phyloP scores from a whole-genome alignment of 495 filamentous ascomycete genomes.

The Lophiotrema nucula region DNA sequence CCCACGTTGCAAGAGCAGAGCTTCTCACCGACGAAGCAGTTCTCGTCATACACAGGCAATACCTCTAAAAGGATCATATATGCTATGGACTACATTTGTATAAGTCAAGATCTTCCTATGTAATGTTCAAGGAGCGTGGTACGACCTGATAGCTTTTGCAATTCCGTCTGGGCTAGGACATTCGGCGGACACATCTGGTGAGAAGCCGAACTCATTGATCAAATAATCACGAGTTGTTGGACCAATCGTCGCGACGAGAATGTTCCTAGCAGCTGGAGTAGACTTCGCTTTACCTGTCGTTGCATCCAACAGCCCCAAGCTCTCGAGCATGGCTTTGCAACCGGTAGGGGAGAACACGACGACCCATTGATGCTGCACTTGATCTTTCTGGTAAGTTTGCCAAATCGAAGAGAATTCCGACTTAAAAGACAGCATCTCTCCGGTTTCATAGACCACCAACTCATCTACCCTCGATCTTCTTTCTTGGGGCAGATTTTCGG shows the following conservation, averaged over 20 bases:
- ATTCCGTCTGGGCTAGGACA: conserved; percentile 83
- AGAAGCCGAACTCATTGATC: conserved; percentile 60
- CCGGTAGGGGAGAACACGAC: conserved; percentile 93
- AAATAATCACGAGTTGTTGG: conserved; percentile 86
- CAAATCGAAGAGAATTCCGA: conserved; percentile 56
- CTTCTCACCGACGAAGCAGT: too few species aligned
- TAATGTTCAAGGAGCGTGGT: too few species aligned
- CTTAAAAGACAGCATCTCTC: conserved; percentile 71
- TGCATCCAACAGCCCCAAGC: conserved; percentile 57
- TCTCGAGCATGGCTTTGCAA: conserved; percentile 74
- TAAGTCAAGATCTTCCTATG: too few species aligned
- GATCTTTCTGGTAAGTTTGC: conserved; percentile 39
- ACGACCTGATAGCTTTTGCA: conserved; percentile 48
- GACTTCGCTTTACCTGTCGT: conserved; percentile 44
- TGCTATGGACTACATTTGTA: too few species aligned
- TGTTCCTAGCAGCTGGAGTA: conserved; percentile 23
- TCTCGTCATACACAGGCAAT: too few species aligned
- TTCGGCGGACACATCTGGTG: conserved; percentile 78
- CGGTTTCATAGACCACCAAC: conserved; percentile 80
- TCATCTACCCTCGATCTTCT: conserved; percentile 67
- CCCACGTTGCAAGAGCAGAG: too few species aligned
- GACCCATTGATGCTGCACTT: conserved; percentile 62
- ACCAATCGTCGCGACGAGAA: conserved; percentile 76
- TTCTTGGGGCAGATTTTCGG: conserved; percentile 41
- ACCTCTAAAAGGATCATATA: too few species aligned